Evolutionary conservation across 805 yeast genomes (phyloP).

Genomic region (Candida anglica): DNA sequence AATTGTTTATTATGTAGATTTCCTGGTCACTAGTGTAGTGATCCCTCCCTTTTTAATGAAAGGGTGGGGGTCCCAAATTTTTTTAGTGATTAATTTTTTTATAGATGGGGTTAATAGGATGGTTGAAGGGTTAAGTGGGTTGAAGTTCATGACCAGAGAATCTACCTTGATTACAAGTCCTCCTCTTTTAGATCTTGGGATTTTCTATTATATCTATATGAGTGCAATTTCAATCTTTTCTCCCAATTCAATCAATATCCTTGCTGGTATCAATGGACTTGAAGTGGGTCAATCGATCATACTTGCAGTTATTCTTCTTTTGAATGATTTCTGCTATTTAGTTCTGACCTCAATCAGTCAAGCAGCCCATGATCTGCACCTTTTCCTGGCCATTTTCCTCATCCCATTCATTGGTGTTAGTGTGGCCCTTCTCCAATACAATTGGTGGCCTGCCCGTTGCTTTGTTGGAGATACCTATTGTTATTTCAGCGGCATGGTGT

Average conservation of each 20-base stretch:
- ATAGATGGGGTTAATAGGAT: conserved; percentile 26
- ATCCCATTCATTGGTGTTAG: conserved; percentile 88
- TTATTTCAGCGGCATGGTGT: conserved; percentile 97
- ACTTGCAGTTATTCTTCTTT: conserved; percentile 61
- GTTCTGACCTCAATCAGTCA: conserved; percentile 35
- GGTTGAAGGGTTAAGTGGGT: conserved; percentile 23
- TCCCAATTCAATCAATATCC: conserved; percentile 91
- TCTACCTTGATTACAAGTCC: not conserved
- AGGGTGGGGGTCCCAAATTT: not conserved
- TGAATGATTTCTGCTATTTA: conserved; percentile 75
- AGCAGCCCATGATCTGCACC: conserved; percentile 73
- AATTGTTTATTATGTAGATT: conserved; percentile 89
- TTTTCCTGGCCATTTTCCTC: conserved; percentile 72
- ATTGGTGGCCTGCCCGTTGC: conserved; percentile 88
- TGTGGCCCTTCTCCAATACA: conserved; percentile 66
- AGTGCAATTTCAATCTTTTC: conserved; percentile 87
- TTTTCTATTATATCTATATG: conserved; percentile 84
- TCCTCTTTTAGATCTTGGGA: conserved; percentile 65
- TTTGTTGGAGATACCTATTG: conserved; percentile 99
- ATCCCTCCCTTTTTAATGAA: conserved; percentile 56
- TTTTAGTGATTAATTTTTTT: conserved; percentile 40
- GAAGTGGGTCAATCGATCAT: conserved; percentile 95
- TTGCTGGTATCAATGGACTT: conserved; percentile 94
- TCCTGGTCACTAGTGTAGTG: conserved; percentile 83
- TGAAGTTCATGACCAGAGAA: conserved; percentile 27